Evolutionary conservation across 2,329 filamentous ascomycete species (phyloP).

Genomic region (Gyromitra esculenta): DNA sequence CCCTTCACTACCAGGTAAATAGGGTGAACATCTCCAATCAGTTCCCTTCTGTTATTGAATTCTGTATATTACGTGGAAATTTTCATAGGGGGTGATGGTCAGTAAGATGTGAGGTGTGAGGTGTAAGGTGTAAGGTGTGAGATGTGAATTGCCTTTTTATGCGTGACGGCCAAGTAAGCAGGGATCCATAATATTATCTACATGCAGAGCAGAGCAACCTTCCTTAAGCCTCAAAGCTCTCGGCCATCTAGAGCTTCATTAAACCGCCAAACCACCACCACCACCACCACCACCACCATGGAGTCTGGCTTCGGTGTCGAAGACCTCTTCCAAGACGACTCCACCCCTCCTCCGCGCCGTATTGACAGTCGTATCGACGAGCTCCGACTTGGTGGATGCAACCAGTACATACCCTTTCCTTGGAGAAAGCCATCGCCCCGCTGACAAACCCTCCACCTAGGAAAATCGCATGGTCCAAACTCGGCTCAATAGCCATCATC

Average conservation of each 20-base stretch:
- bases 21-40: conserved; percentile 33
- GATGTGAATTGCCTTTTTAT: background rate
- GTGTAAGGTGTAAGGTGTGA: no score
- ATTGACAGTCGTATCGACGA: conserved; percentile 56
- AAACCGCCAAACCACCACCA: background rate
- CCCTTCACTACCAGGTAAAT: conserved; percentile 7
- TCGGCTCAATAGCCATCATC: conserved; percentile 85
- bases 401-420: conserved; percentile 52
- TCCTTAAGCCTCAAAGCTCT: conserved; percentile 29
- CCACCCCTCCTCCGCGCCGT: conserved; percentile 41
- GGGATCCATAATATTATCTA: background rate
- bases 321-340: conserved; percentile 53
- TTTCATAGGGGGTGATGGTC: background rate
- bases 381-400: conserved; percentile 56
- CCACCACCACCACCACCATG: conserved; percentile 25
- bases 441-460: conserved; percentile 62
- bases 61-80: conserved; percentile 16
- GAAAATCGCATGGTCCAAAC: conserved; percentile 85
- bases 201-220: no score
- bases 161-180: background rate
- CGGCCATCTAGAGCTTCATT: background rate
- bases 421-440: background rate
- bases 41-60: background rate
- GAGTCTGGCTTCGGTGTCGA: conserved; percentile 51
- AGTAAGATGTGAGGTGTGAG: no score